Evolutionary conservation across 768 basidiomycete species (phyloP).

Genomic region (Omphalotus guepiniiformis): DNA sequence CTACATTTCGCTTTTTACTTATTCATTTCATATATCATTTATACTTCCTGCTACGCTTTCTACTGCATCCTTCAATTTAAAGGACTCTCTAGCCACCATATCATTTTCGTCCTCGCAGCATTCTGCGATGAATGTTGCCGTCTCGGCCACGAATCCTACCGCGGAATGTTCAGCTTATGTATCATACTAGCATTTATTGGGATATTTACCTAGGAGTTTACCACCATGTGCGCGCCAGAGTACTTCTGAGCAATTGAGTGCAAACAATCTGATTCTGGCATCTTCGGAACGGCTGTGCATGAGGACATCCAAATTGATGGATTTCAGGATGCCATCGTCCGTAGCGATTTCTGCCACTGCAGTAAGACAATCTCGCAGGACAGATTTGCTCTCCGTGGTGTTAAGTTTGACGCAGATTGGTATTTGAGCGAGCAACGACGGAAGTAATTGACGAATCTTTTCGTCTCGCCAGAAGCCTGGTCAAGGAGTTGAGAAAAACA

Average conservation of each 20-base stretch:
- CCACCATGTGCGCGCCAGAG: conserved; percentile 77
- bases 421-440: conserved; percentile 63
- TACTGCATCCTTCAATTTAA: conserved; percentile 64
- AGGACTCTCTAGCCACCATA: conserved; percentile 66
- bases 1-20: neutral
- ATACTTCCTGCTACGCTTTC: conserved; percentile 69
- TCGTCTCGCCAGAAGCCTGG: conserved; percentile 90
- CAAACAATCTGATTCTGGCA: conserved; percentile 59
- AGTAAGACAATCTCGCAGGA: conserved; percentile 48
- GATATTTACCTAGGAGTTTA: conserved; percentile 61
- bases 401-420: conserved; percentile 40
- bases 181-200: neutral
- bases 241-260: conserved; percentile 61
- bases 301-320: conserved; percentile 76
- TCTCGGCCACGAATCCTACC: conserved; percentile 74
- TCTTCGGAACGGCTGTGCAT: conserved; percentile 91
- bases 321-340: conserved; percentile 67
- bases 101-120: conserved; percentile 88
- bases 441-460: conserved; percentile 59
- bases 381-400: conserved; percentile 30
- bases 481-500: conserved; percentile 13
- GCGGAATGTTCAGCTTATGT: neutral
- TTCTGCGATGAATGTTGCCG: conserved; percentile 83
- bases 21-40: conserved; percentile 34
- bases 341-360: conserved; percentile 50